Evolutionary conservation across 768 basidiomycete species (phyloP).

Genomic region (Kwoniella mangroviensis): DNA sequence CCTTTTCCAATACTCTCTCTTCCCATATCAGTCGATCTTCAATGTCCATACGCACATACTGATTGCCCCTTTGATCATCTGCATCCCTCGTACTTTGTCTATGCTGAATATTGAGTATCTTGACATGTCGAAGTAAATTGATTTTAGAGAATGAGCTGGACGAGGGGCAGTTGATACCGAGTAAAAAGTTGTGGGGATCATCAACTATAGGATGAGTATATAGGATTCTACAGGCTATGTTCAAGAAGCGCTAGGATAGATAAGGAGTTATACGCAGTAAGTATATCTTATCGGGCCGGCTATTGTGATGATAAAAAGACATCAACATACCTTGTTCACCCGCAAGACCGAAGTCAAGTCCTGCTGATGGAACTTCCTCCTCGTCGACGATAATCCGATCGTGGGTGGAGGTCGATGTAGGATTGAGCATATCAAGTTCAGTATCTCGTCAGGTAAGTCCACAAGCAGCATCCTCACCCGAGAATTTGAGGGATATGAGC

Average conservation of each 20-base stretch:
- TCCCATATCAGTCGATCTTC: background rate
- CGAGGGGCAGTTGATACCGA: background rate
- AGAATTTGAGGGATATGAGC: no score
- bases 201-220: background rate
- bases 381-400: background rate
- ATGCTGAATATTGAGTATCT: background rate
- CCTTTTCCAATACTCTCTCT: background rate
- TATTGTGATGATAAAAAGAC: background rate
- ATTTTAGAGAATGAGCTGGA: background rate
- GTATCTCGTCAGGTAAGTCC: conserved; percentile 3
- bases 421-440: background rate
- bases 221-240: background rate
- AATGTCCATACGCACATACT: background rate
- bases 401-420: background rate
- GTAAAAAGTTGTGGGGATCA: background rate
- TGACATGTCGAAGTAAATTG: background rate
- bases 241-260: background rate
- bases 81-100: background rate
- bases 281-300: no score
- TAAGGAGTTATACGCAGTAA: background rate
- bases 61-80: background rate
- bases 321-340: conserved; percentile 9
- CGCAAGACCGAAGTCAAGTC: conserved; percentile 2
- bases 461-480: background rate
- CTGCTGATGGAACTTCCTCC: background rate